phyloP scores from a whole-genome alignment of 2,329 filamentous ascomycete genomes.

The Fusarium sp. region DNA sequence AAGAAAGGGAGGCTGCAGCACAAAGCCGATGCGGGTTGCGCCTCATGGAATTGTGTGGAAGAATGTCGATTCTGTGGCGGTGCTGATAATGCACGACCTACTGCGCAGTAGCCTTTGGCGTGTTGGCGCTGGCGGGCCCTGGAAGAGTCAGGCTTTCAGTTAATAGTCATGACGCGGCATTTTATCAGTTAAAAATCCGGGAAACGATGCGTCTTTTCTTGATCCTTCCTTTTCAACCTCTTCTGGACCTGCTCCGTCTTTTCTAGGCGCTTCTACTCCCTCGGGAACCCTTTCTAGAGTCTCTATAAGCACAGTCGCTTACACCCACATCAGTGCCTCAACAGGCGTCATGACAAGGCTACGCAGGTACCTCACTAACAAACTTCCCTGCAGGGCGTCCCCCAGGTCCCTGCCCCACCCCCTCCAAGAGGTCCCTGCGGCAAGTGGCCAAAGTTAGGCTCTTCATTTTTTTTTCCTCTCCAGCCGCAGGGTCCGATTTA shows the following conservation, averaged over 20 bases:
- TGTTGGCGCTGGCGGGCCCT: conserved; percentile 18
- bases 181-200: conserved; percentile 3
- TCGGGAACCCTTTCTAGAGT: conserved; percentile 4
- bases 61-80: conserved; percentile 58
- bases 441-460: conserved; percentile 34
- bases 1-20: conserved; percentile 50
- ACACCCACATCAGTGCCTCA: conserved; percentile 9
- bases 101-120: conserved; percentile 1
- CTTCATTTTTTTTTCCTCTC: conserved; percentile 45
- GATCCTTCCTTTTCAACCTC: neutral
- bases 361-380: conserved; percentile 46
- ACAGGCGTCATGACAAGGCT: conserved; percentile 41
- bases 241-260: neutral
- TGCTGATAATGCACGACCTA: conserved; percentile 53
- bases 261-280: conserved; percentile 32
- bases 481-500: conserved; percentile 48
- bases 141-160: conserved; percentile 13
- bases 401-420: conserved; percentile 16
- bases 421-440: conserved; percentile 25
- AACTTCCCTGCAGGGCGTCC: conserved; percentile 22
- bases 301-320: conserved; percentile 31
- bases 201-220: neutral
- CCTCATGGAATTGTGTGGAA: conserved; percentile 61
- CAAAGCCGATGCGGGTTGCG: conserved; percentile 51
- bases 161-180: conserved; percentile 14